Base-by-base conservation (phyloP, 805 yeast species). In the Lipomyces orientalis region DNA sequence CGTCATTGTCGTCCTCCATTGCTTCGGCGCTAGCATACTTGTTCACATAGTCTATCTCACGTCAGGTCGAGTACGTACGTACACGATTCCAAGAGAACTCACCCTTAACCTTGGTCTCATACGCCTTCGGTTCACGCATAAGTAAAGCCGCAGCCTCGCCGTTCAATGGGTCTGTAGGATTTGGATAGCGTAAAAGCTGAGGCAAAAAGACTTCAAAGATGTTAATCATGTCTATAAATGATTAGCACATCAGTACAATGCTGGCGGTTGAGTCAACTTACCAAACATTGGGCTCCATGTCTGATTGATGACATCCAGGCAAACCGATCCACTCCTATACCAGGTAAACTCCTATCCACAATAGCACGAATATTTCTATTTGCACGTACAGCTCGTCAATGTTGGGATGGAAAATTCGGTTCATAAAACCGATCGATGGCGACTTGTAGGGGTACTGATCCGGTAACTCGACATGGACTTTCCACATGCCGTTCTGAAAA, bases 201-300 rank as follows among this genome's bases (percentile, higher is more conserved):
- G 99, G 99, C 67, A 94, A 81, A 80, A 94, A 95, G 76, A 91
- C 89, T 75, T 94, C 98, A 77, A 95, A 91, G 33, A 94, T 90
- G 77, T 95, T 95, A 71, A 88, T 82, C 71, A 95, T 84, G 64
- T 95, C 77, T 73, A 54, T 33, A 35, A 19, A 46, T 5, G 9
- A 49, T 60, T 25, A 64, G 54, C 25, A 31, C 1, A 22, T 22
- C 9, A 19, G 14, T 51, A 25, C 14, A 19, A 6, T 4, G 22
- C 0, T 10, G 9, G 12, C 19, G 16, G 22, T 12, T 9, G 22
- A 4, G n/a, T 7, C 22, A 25, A 57, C 72, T n/a, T 69, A 73
- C 74, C 98, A 81, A 93, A 94, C 92, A 94, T 90, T 1, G 99
- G 98, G 54, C 97, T 90, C 99, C 99, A 94, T 0, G 98, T 92